phyloP scores from a whole-genome alignment of 345 rosid species.

The Anacardium occidentale region DNA sequence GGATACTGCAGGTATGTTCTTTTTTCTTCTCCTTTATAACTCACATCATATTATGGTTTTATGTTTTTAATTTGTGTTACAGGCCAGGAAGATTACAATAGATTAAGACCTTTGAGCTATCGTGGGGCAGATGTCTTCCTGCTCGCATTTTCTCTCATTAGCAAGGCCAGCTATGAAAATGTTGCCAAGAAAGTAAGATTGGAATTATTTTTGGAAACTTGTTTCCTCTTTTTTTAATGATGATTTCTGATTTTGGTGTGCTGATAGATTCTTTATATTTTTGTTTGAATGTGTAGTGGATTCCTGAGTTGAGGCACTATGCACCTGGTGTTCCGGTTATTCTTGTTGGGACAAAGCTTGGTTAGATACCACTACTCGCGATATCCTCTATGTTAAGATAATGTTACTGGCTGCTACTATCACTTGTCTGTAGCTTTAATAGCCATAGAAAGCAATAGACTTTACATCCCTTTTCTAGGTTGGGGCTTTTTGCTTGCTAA shows the following conservation, averaged over 20 bases:
- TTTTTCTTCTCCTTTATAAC: neutral
- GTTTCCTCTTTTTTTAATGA: slow-evolving; percentile 1
- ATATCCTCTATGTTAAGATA: slow-evolving; percentile 3
- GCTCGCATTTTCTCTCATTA: slow-evolving; percentile 83
- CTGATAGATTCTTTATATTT: slow-evolving; percentile 24
- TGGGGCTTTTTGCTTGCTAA: neutral
- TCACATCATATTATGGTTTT: slow-evolving; percentile 4
- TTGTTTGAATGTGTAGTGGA: slow-evolving; percentile 58
- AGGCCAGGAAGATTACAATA: slow-evolving; percentile 95
- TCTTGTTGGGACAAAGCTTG: slow-evolving; percentile 86
- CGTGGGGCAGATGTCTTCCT: slow-evolving; percentile 92
- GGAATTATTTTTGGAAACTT: neutral
- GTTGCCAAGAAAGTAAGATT: slow-evolving; percentile 70
- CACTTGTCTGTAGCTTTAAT: slow-evolving; percentile 1
- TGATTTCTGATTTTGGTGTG: slow-evolving; percentile 12
- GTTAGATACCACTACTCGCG: slow-evolving; percentile 36
- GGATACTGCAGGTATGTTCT: slow-evolving; percentile 76
- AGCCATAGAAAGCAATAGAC: neutral
- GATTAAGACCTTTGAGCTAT: slow-evolving; percentile 88
- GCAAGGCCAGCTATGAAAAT: slow-evolving; percentile 95
- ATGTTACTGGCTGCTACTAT: neutral
- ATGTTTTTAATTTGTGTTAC: slow-evolving; percentile 27
- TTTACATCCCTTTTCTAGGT: neutral
- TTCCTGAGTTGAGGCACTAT: slow-evolving; percentile 91
- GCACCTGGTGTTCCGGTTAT: slow-evolving; percentile 84